Evolutionary conservation across 208 protist genomes (phyloP).

Genomic region (Strigomonas galati): DNA sequence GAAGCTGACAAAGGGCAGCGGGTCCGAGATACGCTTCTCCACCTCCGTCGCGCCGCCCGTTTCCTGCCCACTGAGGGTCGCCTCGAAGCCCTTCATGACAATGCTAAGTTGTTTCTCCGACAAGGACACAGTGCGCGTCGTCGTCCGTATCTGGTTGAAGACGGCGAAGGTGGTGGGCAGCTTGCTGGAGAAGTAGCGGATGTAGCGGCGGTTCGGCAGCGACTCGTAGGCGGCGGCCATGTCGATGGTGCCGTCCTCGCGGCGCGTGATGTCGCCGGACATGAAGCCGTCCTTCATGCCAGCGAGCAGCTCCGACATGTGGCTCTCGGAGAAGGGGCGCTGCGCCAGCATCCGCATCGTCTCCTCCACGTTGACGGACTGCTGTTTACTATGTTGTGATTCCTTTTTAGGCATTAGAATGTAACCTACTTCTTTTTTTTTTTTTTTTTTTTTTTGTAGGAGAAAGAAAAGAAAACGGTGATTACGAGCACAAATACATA

Average conservation of each 20-base stretch:
- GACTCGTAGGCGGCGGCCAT: slow-evolving; percentile 31
- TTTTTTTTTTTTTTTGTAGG: slow-evolving; percentile 12
- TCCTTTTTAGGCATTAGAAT: background rate
- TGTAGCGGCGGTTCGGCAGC: slow-evolving; percentile 29
- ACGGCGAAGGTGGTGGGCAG: slow-evolving; percentile 70
- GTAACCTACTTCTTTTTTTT: background rate
- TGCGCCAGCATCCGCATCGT: too few relatives aligned
- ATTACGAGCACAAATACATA: background rate
- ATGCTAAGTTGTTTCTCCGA: slow-evolving; percentile 49
- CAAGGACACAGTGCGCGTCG: slow-evolving; percentile 46
- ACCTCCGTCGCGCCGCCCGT: slow-evolving; percentile 7
- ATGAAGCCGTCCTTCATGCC: slow-evolving; percentile 13
- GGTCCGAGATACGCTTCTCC: slow-evolving; percentile 48
- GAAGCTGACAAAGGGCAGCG: slow-evolving; percentile 67
- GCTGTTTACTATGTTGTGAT: too few relatives aligned
- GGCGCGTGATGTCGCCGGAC: background rate
- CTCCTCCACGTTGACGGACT: too few relatives aligned
- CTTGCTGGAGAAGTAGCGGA: slow-evolving; percentile 74
- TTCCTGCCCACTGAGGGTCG: background rate
- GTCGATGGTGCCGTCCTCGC: slow-evolving; percentile 10
- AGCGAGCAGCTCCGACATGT: too few relatives aligned
- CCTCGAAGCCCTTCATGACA: slow-evolving; percentile 59
- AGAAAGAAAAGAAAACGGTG: slow-evolving; percentile 2
- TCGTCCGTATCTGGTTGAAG: slow-evolving; percentile 64
- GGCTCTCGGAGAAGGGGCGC: too few relatives aligned